A percentile compares a stretch with the other conserved stretches of the same genome.
Evolutionary conservation across 2,329 filamentous ascomycete species (phyloP).

Genomic region (Penicillium sclerotiorum): DNA sequence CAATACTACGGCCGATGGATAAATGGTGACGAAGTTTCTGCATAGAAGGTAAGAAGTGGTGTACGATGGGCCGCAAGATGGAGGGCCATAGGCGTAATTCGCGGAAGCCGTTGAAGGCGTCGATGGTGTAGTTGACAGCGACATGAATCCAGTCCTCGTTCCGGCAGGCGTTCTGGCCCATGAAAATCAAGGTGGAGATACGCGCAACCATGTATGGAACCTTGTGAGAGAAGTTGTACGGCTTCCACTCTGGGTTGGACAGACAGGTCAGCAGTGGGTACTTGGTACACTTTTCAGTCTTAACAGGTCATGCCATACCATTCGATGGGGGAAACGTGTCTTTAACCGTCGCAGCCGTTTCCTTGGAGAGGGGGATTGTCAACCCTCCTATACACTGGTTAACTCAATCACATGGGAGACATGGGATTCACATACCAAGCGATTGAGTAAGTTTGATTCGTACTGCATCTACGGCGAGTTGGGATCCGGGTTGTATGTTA

Average conservation of each 20-base stretch:
- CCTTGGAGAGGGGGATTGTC: conserved; percentile 29
- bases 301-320: conserved; percentile 20
- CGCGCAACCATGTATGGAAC: conserved; percentile 56
- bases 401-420: not conserved
- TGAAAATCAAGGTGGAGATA: conserved; percentile 49
- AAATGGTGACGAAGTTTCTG: conserved; percentile 42
- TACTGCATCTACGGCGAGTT: conserved; percentile 26
- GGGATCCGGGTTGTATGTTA: conserved; percentile 6
- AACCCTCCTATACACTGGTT: conserved; percentile 22
- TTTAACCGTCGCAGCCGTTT: conserved; percentile 27
- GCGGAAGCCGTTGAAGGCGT: conserved; percentile 31
- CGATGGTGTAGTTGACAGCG: conserved; percentile 28
- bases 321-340: conserved; percentile 26
- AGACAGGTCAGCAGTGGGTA: not conserved
- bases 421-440: conserved; percentile 25
- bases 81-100: conserved; percentile 48
- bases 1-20: conserved; percentile 39
- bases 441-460: conserved; percentile 35
- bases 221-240: conserved; percentile 57
- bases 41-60: conserved; percentile 50
- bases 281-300: not conserved
- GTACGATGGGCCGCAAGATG: conserved; percentile 45
- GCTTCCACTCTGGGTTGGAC: conserved; percentile 54
- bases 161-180: conserved; percentile 25
- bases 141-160: conserved; percentile 31